Evolutionary conservation across 257 asterid genomes (phyloP).

Genomic region (Fraxinus pennsylvanica): DNA sequence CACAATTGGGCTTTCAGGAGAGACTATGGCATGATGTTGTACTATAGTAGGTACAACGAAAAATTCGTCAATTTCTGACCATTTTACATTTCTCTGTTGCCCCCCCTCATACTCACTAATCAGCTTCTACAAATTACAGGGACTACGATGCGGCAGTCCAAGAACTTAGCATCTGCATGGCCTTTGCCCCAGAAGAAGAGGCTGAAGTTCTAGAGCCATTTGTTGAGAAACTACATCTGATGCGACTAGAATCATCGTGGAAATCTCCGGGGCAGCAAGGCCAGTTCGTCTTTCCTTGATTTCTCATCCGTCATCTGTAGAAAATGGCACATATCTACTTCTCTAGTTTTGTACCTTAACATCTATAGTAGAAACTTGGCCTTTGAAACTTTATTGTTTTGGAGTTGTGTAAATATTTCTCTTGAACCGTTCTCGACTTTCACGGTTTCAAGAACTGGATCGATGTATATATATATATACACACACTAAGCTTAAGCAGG

Average conservation of each 20-base stretch:
- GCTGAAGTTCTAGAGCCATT: slow-evolving; percentile 70
- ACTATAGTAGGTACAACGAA: slow-evolving; percentile 61
- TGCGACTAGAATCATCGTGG: slow-evolving; percentile 71
- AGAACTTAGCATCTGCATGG: slow-evolving; percentile 98
- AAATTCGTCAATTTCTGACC: not conserved
- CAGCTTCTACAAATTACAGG: slow-evolving; percentile 36
- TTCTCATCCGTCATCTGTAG: not conserved
- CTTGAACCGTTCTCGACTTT: slow-evolving; percentile 6
- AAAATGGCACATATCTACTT: not conserved
- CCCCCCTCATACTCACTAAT: not conserved
- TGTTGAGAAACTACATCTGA: slow-evolving; percentile 72
- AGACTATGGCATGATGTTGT: slow-evolving; percentile 91
- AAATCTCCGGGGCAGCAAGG: slow-evolving; percentile 55
- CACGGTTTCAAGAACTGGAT: not conserved
- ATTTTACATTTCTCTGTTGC: not conserved
- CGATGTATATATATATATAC: too few species aligned
- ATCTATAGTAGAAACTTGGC: not conserved
- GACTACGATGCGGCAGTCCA: slow-evolving; percentile 81
- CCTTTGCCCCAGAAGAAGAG: slow-evolving; percentile 93
- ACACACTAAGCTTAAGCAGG: too few species aligned
- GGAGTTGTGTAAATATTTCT: slow-evolving; percentile 25
- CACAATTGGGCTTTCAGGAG: slow-evolving; percentile 83
- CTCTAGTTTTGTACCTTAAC: not conserved
- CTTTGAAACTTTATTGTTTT: slow-evolving; percentile 9
- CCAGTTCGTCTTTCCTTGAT: slow-evolving; percentile 50